These are phyloP conservation scores for Peronosclerospora sorghi DNA, from an alignment of 352 stramenopile species.

Conservation along the genomic window DNA sequence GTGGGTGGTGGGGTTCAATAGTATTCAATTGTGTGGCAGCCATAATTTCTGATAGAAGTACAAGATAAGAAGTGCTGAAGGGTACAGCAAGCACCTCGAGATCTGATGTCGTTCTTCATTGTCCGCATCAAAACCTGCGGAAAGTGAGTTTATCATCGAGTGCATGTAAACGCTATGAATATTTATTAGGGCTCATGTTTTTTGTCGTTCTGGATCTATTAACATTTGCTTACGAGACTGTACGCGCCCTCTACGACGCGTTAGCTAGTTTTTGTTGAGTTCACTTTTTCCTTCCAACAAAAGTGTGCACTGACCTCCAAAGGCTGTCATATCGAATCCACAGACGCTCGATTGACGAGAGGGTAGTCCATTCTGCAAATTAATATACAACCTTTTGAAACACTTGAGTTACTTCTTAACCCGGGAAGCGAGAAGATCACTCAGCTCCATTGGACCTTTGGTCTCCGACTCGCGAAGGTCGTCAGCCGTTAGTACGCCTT, in stretches of 20 bases:
- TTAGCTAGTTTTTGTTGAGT: conserved; percentile 8
- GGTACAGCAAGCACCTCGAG: too few species aligned
- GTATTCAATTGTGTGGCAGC: too few species aligned
- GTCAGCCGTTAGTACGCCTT: conserved; percentile 38
- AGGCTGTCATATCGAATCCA: neutral
- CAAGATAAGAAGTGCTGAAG: too few species aligned
- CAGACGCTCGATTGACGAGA: neutral
- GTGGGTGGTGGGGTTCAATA: too few species aligned
- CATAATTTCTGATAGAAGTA: too few species aligned
- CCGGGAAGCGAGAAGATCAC: conserved; percentile 28
- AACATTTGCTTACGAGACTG: conserved; percentile 3
- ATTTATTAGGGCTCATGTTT: too few species aligned
- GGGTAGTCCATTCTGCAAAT: conserved; percentile 7
- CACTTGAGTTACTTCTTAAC: conserved; percentile 2
- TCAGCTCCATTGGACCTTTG: conserved; percentile 32
- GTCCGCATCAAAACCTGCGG: too few species aligned
- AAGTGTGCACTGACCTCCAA: conserved; percentile 4
- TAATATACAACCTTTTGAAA: conserved; percentile 15
- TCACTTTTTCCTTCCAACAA: conserved; percentile 2
- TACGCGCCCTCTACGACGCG: conserved; percentile 17
- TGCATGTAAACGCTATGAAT: too few species aligned
- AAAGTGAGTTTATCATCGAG: too few species aligned
- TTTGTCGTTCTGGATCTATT: too few species aligned
- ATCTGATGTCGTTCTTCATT: too few species aligned
- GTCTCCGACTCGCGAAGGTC: conserved; percentile 33